Base-by-base conservation (phyloP, 371 early-diverging fungal genomes). In the Mortierella sp. region DNA sequence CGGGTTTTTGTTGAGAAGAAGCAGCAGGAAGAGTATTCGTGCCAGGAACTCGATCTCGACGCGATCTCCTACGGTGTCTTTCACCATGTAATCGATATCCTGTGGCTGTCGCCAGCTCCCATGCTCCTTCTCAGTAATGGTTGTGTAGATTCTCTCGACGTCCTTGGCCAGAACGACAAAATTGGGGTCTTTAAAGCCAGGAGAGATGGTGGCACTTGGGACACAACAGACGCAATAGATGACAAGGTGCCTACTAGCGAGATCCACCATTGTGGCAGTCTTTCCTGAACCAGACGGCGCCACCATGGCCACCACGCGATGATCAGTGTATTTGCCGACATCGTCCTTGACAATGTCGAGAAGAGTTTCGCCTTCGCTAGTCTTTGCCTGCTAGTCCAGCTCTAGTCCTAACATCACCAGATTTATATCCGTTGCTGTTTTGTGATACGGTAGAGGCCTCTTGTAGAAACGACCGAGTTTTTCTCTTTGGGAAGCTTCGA, bases 321-420 rank as follows among this genome's bases (percentile, higher is more conserved):
- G 43, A 44, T 53, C 50, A 24, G 17, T 55, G 12, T 34, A 14
- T 34, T 24, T 41, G 44, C 51, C 44, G 26, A 63, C 23, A 39
- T 63, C 70, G 6, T 23, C 19, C 27, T 59, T 44, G 44, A 63
- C 58, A 50, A 70, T 70, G 1, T 30, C 31, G 23, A 21, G 59
- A 12, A 70, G 39, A 4, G 59, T 70, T 21, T 41, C 48, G 23
- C 52, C 44, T 27, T 37, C 43, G 31, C 24, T 47, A 43, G 67
- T 51, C 49, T 9, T 73, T 53, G 67, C 56, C 50, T 73, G 32
- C 55, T 49, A 62, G 28, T 58, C 63, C 41, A 66, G 37, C 31
- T 51, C 51, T 8, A 60, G 50, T 62, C 67, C 73, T 19, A 72
- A 44, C 73, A 72, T 73, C 51, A 39, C 67, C 48, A 66, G 43